Percentiles rank a stretch among this genome's conserved stretches.
phyloP scores from a whole-genome alignment of 345 rosid genomes.

The Citrus sp. region DNA sequence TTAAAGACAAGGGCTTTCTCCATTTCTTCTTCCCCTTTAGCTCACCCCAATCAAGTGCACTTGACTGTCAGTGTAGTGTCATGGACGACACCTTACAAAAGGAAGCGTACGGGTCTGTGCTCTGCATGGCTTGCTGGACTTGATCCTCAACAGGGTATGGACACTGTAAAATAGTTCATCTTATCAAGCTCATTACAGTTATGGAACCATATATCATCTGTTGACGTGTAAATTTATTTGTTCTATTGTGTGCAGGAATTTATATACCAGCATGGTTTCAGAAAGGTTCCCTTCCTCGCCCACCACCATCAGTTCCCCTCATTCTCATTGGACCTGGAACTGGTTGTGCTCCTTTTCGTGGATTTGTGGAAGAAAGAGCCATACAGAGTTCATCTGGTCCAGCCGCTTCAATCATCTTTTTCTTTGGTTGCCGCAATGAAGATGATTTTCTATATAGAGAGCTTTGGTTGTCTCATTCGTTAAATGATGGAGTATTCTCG shows the following conservation, averaged over 20 bases:
- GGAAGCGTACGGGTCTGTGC: slow-evolving; percentile 76
- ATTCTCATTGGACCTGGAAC: slow-evolving; percentile 92
- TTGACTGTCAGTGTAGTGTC: slow-evolving; percentile 78
- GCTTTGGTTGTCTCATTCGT: slow-evolving; percentile 67
- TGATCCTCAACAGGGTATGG: slow-evolving; percentile 60
- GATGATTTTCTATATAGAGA: slow-evolving; percentile 75
- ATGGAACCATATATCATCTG: background rate
- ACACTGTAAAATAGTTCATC: background rate
- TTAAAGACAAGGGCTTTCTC: slow-evolving; percentile 85
- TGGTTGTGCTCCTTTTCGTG: slow-evolving; percentile 96
- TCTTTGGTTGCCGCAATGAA: slow-evolving; percentile 87
- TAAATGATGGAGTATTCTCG: slow-evolving; percentile 55
- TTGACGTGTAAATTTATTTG: background rate
- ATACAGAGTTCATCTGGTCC: slow-evolving; percentile 39
- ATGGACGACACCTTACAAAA: slow-evolving; percentile 86
- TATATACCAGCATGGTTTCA: slow-evolving; percentile 75
- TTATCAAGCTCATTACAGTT: background rate
- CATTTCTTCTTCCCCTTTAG: slow-evolving; percentile 79
- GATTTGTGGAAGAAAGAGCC: slow-evolving; percentile 81
- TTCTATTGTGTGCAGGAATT: slow-evolving; percentile 39
- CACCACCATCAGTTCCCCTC: slow-evolving; percentile 68
- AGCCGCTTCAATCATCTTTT: slow-evolving; percentile 67
- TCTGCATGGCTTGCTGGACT: slow-evolving; percentile 85
- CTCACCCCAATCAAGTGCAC: slow-evolving; percentile 80
- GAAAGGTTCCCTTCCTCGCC: slow-evolving; percentile 76